Conservation (phyloP, 2,329 filamentous ascomycete species). For the Fusarium sp. region DNA sequence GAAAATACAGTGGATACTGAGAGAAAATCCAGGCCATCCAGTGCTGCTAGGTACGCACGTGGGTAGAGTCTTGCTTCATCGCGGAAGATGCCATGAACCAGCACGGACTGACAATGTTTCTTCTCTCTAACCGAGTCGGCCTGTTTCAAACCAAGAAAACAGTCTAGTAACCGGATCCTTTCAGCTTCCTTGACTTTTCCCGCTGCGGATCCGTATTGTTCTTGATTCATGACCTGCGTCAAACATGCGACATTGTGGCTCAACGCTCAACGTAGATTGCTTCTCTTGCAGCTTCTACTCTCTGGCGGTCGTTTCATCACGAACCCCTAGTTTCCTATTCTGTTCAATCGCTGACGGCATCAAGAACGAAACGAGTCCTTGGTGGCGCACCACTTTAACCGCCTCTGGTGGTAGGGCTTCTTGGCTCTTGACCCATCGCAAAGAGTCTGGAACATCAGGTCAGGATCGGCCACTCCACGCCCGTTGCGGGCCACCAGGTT, state of each 20-base stretch:
- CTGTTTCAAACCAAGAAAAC: background rate
- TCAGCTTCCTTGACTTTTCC: background rate
- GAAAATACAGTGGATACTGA: background rate
- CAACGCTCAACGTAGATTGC: slow-evolving; percentile 23
- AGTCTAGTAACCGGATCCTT: background rate
- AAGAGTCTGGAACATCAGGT: slow-evolving; percentile 28
- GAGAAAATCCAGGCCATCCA: background rate
- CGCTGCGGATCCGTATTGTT: background rate
- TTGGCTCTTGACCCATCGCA: background rate
- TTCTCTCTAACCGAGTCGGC: background rate
- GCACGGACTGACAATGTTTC: background rate
- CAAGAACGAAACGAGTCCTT: background rate
- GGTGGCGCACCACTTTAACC: slow-evolving; percentile 33
- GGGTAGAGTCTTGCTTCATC: background rate
- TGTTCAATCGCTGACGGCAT: background rate
- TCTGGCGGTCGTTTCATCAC: slow-evolving; percentile 22
- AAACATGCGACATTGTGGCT: slow-evolving; percentile 25
- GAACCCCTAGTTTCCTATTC: slow-evolving; percentile 8
- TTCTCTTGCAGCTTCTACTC: slow-evolving; percentile 8
- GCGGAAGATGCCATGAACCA: background rate
- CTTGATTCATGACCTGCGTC: slow-evolving; percentile 11
- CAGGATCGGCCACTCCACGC: slow-evolving; percentile 29
- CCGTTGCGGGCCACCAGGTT: slow-evolving; percentile 25
- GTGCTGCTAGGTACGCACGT: background rate
- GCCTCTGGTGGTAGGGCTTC: slow-evolving; percentile 10